Percentiles rank a stretch among this genome's conserved stretches.
Conservation (phyloP, 345 rosid genomes). For the Melastoma malabathricum region DNA sequence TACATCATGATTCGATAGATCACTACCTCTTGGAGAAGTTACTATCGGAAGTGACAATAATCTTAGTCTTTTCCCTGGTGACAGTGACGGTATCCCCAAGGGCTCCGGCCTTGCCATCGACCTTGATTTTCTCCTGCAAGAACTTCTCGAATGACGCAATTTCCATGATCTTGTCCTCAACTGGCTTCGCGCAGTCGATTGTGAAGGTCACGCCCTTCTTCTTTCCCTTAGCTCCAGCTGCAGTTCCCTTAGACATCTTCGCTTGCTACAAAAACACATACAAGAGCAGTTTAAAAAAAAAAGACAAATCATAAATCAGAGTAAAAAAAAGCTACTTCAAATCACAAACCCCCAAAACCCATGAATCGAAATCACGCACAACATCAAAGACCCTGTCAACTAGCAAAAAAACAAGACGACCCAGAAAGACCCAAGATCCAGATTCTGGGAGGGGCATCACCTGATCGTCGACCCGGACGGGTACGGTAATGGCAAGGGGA, state of each 20-base stretch:
- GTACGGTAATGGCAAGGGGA: too few relatives aligned
- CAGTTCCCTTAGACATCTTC: neutral
- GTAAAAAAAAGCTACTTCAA: too few relatives aligned
- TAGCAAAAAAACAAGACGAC: too few relatives aligned
- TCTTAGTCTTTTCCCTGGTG: conserved; percentile 36
- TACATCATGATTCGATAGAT: too few relatives aligned
- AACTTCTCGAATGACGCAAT: conserved; percentile 74
- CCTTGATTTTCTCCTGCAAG: conserved; percentile 76
- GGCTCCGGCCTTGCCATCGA: conserved; percentile 72
- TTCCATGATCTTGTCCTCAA: conserved; percentile 71
- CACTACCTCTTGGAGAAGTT: conserved; percentile 59
- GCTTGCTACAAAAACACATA: neutral
- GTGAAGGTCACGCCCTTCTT: conserved; percentile 49
- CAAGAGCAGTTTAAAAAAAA: too few relatives aligned
- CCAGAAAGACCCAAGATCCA: too few relatives aligned
- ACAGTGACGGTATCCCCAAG: conserved; percentile 54
- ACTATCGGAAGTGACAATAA: conserved; percentile 47
- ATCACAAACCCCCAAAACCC: too few relatives aligned
- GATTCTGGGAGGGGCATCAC: too few relatives aligned
- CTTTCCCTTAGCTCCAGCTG: conserved; percentile 20
- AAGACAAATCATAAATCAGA: too few relatives aligned
- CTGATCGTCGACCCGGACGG: too few relatives aligned
- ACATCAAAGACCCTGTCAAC: too few relatives aligned
- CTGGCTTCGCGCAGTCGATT: conserved; percentile 69
- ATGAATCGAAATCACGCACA: too few relatives aligned